These are phyloP conservation scores for Stephanocyclus meneghinianus DNA, from an alignment of 352 stramenopile genomes.

Conservation along the genomic window DNA sequence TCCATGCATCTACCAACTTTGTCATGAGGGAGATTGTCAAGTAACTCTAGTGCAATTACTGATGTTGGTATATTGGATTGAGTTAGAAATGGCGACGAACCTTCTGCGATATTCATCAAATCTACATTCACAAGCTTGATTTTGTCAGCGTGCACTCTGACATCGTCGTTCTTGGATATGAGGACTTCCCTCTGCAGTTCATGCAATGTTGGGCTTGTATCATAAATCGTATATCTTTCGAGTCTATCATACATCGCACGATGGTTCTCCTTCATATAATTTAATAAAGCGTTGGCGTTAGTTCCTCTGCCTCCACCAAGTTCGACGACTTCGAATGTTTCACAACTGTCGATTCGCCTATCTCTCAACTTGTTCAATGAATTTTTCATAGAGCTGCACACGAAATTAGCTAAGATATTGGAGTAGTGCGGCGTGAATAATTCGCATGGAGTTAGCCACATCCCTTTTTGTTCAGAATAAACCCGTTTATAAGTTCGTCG, in stretches of 20 bases:
- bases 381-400: slow-evolving; percentile 37
- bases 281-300: slow-evolving; percentile 71
- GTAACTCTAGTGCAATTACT: slow-evolving; percentile 72
- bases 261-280: slow-evolving; percentile 57
- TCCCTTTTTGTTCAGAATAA: slow-evolving; percentile 70
- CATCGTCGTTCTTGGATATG: slow-evolving; percentile 1
- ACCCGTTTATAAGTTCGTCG: slow-evolving; percentile 55
- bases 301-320: slow-evolving; percentile 74
- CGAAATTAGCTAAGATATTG: slow-evolving; percentile 74
- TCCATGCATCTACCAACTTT: slow-evolving; percentile 61
- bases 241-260: slow-evolving; percentile 64
- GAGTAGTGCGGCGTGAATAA: slow-evolving; percentile 78
- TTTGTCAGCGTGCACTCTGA: slow-evolving; percentile 52
- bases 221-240: slow-evolving; percentile 72
- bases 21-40: slow-evolving; percentile 82
- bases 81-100: slow-evolving; percentile 51
- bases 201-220: slow-evolving; percentile 72
- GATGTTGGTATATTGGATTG: slow-evolving; percentile 64
- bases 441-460: slow-evolving; percentile 82
- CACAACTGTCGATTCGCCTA: slow-evolving; percentile 12
- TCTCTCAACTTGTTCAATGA: slow-evolving; percentile 17
- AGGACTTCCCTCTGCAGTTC: slow-evolving; percentile 64
- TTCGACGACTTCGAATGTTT: slow-evolving; percentile 71
- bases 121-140: slow-evolving; percentile 68
- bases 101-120: slow-evolving; percentile 74